phyloP scores from a whole-genome alignment of 2,329 filamentous ascomycete genomes.

The Neofusicoccum sp. region DNA sequence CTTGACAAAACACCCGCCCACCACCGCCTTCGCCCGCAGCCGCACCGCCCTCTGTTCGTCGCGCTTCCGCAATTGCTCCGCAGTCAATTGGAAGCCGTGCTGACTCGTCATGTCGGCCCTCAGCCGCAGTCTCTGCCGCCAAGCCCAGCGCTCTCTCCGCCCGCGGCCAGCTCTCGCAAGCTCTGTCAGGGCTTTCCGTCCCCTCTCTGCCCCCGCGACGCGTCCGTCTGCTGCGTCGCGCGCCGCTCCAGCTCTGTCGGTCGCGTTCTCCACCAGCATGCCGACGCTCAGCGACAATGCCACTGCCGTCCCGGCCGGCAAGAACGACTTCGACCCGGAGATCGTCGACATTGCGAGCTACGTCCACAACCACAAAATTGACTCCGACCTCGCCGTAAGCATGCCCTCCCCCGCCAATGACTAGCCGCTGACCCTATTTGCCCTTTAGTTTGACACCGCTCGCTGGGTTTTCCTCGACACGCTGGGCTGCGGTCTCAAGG shows the following conservation, averaged over 20 bases:
- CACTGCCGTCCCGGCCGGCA: conserved; percentile 26
- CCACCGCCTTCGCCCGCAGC: background rate
- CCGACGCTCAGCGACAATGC: conserved; percentile 16
- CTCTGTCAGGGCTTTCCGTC: conserved; percentile 34
- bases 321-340: conserved; percentile 75
- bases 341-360: conserved; percentile 94
- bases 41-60: conserved; percentile 2
- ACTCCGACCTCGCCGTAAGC: conserved; percentile 89
- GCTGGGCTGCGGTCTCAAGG: conserved; percentile 93
- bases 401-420: background rate
- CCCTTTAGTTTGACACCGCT: conserved; percentile 79
- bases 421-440: conserved; percentile 22
- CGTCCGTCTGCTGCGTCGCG: background rate
- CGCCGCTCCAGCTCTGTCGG: background rate
- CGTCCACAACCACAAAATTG: conserved; percentile 85
- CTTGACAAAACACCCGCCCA: background rate
- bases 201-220: conserved; percentile 34
- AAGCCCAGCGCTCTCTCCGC: conserved; percentile 38
- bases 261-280: conserved; percentile 17
- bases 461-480: conserved; percentile 97
- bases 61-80: conserved; percentile 5
- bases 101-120: conserved; percentile 39
- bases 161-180: conserved; percentile 28
- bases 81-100: conserved; percentile 13
- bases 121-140: conserved; percentile 42